Conservation (phyloP, 2,329 filamentous ascomycete species). For the Hirsutella minnesotensis region DNA sequence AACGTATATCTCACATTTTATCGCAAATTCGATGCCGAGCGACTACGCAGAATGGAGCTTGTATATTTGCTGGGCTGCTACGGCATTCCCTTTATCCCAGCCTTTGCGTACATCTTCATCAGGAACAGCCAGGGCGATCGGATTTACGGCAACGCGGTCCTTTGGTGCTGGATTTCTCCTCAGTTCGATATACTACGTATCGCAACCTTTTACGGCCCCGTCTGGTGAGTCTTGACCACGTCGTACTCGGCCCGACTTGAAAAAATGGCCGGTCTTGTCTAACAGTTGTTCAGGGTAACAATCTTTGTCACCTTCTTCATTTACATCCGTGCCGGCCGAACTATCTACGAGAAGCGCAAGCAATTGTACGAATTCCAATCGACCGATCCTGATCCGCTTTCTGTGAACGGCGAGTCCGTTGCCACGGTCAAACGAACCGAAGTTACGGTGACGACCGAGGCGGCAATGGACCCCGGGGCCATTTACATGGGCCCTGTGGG, state of each 20-base stretch:
- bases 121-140: constrained; percentile 34
- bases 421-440: constrained; percentile 46
- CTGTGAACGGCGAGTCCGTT: constrained; percentile 31
- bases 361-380: constrained; percentile 45
- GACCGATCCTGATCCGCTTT: constrained; percentile 28
- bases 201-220: constrained; percentile 60
- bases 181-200: constrained; percentile 63
- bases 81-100: constrained; percentile 58
- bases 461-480: constrained; percentile 7
- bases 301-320: constrained; percentile 52
- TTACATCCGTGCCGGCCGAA: constrained; percentile 52
- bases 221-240: constrained; percentile 44
- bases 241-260: background rate
- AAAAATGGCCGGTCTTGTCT: background rate
- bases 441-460: constrained; percentile 49
- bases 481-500: constrained; percentile 14
- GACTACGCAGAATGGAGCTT: constrained; percentile 56
- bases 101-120: constrained; percentile 56
- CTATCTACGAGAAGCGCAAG: constrained; percentile 55
- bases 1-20: constrained; percentile 81
- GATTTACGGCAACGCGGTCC: constrained; percentile 61
- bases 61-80: constrained; percentile 62
- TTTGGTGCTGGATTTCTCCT: constrained; percentile 71
- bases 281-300: constrained; percentile 35
- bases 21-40: constrained; percentile 53